phyloP scores from a whole-genome alignment of 2,329 filamentous ascomycete genomes.

The Ophiostoma quercus region DNA sequence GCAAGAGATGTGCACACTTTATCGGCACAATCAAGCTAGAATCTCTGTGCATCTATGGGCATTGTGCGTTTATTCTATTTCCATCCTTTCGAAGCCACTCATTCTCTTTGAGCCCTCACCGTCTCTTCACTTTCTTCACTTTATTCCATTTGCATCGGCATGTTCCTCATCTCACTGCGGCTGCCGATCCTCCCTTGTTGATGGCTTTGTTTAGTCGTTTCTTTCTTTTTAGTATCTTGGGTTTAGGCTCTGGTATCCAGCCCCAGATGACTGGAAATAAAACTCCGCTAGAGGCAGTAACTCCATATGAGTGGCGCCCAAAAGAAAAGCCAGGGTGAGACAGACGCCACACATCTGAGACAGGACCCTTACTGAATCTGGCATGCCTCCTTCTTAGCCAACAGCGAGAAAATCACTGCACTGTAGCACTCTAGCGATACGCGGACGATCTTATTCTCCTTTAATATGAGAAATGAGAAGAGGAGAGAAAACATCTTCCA shows the following conservation, averaged over 20 bases:
- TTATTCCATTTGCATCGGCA: background rate
- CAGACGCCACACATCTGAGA: background rate
- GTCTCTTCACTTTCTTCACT: background rate
- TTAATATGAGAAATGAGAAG: no score
- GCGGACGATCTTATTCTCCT: background rate
- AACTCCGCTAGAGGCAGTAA: background rate
- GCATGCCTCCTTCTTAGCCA: background rate
- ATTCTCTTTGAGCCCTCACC: background rate
- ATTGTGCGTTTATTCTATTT: background rate
- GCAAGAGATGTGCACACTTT: background rate
- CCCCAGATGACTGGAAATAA: background rate
- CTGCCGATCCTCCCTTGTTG: background rate
- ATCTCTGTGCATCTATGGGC: background rate
- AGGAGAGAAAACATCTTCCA: background rate
- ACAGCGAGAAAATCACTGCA: background rate
- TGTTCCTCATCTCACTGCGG: background rate
- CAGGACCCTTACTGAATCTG: slow-evolving; percentile 6
- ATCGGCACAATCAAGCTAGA: background rate
- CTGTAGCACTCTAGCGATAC: no score
- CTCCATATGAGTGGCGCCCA: background rate
- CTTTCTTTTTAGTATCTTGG: background rate
- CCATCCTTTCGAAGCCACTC: background rate
- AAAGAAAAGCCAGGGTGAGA: background rate
- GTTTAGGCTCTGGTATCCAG: background rate
- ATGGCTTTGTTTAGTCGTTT: background rate